Percentiles rank a stretch among this genome's conserved stretches.
phyloP scores from a whole-genome alignment of 306 rosid species.

The Trifolium repens region DNA sequence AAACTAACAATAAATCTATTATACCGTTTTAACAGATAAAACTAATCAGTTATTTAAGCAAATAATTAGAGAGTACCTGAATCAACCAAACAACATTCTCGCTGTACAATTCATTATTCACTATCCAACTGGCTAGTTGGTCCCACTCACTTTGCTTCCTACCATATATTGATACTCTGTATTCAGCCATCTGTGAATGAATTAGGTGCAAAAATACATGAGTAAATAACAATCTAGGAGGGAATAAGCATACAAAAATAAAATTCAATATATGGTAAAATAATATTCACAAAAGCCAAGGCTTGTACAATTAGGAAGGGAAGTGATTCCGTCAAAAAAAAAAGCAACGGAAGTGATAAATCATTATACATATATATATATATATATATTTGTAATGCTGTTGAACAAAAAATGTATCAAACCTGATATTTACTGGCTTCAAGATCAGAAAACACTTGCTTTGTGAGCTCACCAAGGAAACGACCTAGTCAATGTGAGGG shows the following conservation, averaged over 20 bases:
- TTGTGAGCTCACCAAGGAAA: constrained; percentile 84
- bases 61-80: constrained; percentile 65
- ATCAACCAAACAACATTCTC: constrained; percentile 98
- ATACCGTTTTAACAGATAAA: constrained; percentile 27
- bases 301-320: not conserved
- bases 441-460: constrained; percentile 93
- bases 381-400: constrained; percentile 8
- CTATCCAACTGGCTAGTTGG: constrained; percentile 99
- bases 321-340: not conserved
- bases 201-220: constrained; percentile 3
- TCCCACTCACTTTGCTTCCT: constrained; percentile 99
- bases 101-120: constrained; percentile 89
- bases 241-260: constrained; percentile 27
- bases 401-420: constrained; percentile 34
- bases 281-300: constrained; percentile 3
- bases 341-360: not conserved
- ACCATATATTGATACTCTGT: constrained; percentile 93
- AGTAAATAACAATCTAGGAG: constrained; percentile 26
- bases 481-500: constrained; percentile 62
- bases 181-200: constrained; percentile 94
- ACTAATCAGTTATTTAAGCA: not conserved
- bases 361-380: not conserved
- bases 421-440: constrained; percentile 98
- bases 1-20: constrained; percentile 4
- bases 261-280: constrained; percentile 23